Evolutionary conservation across 192 early-diverging fungal species (phyloP).

Genomic region (Entomortierella parvispora): DNA sequence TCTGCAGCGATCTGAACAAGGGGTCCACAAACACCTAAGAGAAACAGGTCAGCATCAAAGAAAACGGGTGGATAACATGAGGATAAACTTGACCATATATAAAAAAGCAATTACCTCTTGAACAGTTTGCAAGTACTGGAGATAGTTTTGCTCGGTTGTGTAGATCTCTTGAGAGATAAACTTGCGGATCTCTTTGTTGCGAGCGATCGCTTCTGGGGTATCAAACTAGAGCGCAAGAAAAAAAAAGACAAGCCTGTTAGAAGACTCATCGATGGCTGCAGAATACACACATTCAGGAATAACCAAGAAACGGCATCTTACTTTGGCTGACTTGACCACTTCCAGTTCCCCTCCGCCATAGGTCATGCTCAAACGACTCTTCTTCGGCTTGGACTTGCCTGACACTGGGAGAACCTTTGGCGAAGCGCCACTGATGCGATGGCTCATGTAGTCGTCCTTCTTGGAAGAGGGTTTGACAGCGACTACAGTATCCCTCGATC

Average conservation of each 20-base stretch:
- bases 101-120: constrained; percentile 65
- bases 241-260: background rate
- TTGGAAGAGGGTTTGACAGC: constrained; percentile 8
- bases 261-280: too few species aligned
- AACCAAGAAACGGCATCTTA: background rate
- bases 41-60: background rate
- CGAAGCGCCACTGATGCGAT: constrained; percentile 44
- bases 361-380: constrained; percentile 50
- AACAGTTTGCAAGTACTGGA: constrained; percentile 57
- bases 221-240: constrained; percentile 31
- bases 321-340: constrained; percentile 46
- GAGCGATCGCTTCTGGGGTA: constrained; percentile 41
- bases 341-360: constrained; percentile 48
- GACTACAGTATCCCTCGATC: too few species aligned
- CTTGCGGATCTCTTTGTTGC: constrained; percentile 53
- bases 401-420: constrained; percentile 17
- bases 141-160: constrained; percentile 60
- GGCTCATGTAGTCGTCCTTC: constrained; percentile 54
- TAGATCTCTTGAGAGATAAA: constrained; percentile 62
- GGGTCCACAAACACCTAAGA: constrained; percentile 45
- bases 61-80: background rate
- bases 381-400: constrained; percentile 37
- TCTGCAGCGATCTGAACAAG: constrained; percentile 28
- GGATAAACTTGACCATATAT: background rate
- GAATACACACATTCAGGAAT: background rate